Percentiles rank a stretch among this genome's conserved stretches.
Evolutionary conservation across 495 filamentous ascomycete genomes (phyloP).

Genomic region (Penicillium robsamsonii): DNA sequence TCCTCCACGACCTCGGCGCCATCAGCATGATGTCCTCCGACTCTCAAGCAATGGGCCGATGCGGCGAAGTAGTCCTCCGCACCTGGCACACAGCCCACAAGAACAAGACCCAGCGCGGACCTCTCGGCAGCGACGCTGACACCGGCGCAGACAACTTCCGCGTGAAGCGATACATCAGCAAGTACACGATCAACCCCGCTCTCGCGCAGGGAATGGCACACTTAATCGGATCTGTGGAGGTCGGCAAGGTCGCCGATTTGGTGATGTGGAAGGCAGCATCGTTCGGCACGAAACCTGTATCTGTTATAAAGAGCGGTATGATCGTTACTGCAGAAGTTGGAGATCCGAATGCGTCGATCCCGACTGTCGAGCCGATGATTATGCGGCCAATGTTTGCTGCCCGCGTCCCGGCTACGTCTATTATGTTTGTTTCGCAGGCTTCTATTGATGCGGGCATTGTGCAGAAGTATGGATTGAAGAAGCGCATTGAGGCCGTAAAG

Average conservation of each 20-base stretch:
- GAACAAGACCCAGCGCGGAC: slow-evolving; percentile 87
- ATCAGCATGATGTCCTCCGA: slow-evolving; percentile 99
- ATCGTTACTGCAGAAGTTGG: slow-evolving; percentile 89
- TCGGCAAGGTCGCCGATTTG: slow-evolving; percentile 88
- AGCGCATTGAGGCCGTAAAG: slow-evolving; percentile 77
- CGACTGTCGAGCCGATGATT: slow-evolving; percentile 83
- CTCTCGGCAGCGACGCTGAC: slow-evolving; percentile 72
- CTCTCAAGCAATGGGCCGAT: slow-evolving; percentile 96
- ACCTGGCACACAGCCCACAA: slow-evolving; percentile 99
- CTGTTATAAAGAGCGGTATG: slow-evolving; percentile 88
- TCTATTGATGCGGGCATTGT: slow-evolving; percentile 64
- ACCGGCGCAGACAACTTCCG: slow-evolving; percentile 88
- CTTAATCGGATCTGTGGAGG: slow-evolving; percentile 81
- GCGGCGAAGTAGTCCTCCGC: slow-evolving; percentile 88
- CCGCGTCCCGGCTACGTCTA: slow-evolving; percentile 66
- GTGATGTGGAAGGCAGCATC: slow-evolving; percentile 83
- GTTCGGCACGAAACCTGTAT: slow-evolving; percentile 84
- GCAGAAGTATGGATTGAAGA: slow-evolving; percentile 69
- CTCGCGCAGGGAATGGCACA: slow-evolving; percentile 93
- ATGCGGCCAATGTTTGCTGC: slow-evolving; percentile 84
- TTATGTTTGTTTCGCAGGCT: slow-evolving; percentile 80
- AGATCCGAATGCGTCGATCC: slow-evolving; percentile 91
- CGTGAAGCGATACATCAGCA: slow-evolving; percentile 90
- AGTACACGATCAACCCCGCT: slow-evolving; percentile 97
- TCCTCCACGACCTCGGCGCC: slow-evolving; percentile 91